Evolutionary conservation across 1,139 yeast species (phyloP).

Genomic region (Kodamaea suecica): DNA sequence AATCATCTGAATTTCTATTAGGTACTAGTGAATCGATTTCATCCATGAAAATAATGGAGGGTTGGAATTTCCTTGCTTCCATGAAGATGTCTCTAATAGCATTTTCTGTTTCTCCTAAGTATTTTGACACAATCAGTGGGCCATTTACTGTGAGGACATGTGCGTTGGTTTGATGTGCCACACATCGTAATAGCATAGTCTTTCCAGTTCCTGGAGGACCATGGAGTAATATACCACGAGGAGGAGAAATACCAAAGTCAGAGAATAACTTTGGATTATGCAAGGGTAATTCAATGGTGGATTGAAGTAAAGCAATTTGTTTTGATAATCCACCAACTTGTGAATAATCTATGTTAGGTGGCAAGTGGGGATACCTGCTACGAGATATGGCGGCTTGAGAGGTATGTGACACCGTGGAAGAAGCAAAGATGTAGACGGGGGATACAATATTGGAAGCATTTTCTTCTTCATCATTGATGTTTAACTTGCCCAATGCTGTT

Average conservation of each 20-base stretch:
- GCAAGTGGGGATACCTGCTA: constrained; percentile 38
- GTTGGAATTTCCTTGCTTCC: constrained; percentile 83
- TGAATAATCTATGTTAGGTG: constrained; percentile 40
- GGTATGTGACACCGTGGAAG: constrained; percentile 20
- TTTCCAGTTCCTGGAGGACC: constrained; percentile 99
- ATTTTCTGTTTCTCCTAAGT: constrained; percentile 89
- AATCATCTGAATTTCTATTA: constrained; percentile 72
- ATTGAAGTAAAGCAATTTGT: constrained; percentile 59
- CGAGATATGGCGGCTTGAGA: constrained; percentile 16
- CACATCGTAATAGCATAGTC: constrained; percentile 80
- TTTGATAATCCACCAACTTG: constrained; percentile 75
- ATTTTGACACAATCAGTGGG: constrained; percentile 88
- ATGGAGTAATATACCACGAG: constrained; percentile 83
- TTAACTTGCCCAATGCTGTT: constrained; percentile 17
- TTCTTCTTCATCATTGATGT: constrained; percentile 13
- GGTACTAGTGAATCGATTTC: constrained; percentile 93
- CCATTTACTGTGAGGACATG: constrained; percentile 86
- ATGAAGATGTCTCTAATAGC: constrained; percentile 75
- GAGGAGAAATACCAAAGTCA: constrained; percentile 86
- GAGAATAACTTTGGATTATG: constrained; percentile 73
- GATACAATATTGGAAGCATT: constrained; percentile 31
- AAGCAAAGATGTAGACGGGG: constrained; percentile 45
- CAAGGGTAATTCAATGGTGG: constrained; percentile 77
- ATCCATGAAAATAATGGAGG: constrained; percentile 82
- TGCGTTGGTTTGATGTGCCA: constrained; percentile 69